These are phyloP conservation scores for Musa beccarii DNA, from an alignment of 176 grass and related monocot species.

Conservation along the genomic window DNA sequence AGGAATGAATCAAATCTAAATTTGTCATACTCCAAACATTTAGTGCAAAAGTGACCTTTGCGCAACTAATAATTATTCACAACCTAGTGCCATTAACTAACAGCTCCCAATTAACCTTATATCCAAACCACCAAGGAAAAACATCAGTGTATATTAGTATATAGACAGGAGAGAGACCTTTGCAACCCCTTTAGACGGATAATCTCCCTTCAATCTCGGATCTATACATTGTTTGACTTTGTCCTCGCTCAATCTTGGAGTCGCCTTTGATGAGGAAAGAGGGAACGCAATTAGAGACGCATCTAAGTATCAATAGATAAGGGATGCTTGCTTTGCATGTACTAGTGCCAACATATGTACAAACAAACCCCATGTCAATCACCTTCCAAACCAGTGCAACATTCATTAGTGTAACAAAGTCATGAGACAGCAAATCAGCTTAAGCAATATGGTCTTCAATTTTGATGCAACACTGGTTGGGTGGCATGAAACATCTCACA, in stretches of 20 bases:
- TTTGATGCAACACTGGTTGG: too few relatives aligned
- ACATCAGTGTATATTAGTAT: not conserved
- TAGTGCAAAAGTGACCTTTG: not conserved
- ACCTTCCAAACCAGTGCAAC: too few relatives aligned
- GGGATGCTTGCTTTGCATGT: too few relatives aligned
- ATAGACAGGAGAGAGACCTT: not conserved
- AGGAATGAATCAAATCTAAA: conserved; percentile 3
- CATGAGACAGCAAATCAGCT: too few relatives aligned
- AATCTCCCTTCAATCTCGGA: conserved; percentile 4
- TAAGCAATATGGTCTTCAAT: too few relatives aligned
- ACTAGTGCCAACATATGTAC: not conserved
- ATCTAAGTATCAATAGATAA: too few relatives aligned
- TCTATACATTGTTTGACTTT: conserved; percentile 7
- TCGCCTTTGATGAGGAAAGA: not conserved
- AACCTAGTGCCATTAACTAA: too few relatives aligned
- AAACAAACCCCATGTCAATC: not conserved
- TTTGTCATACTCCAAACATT: not conserved
- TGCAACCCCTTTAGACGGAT: conserved; percentile 2
- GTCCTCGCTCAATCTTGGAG: conserved; percentile 8
- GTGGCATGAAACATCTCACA: too few relatives aligned
- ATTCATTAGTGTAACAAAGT: too few relatives aligned
- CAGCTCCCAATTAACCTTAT: too few relatives aligned
- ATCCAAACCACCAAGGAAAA: not conserved
- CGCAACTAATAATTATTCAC: not conserved
- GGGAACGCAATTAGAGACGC: too few relatives aligned